phyloP scores from a whole-genome alignment of 2,329 filamentous ascomycete genomes.

The Cryphonectria nitschkei region DNA sequence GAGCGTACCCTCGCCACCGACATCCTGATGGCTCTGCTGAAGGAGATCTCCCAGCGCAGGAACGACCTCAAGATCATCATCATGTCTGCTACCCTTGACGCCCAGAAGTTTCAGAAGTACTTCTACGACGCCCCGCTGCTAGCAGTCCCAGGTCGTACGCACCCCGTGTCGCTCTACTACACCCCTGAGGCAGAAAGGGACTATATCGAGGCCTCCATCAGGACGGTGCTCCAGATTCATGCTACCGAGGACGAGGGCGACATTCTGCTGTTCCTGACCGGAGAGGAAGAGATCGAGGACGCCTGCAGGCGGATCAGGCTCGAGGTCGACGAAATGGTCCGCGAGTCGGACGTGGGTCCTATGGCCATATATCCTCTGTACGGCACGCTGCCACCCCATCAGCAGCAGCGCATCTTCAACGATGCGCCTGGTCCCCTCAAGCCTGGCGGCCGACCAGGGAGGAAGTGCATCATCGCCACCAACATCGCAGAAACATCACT shows the following conservation, averaged over 20 bases:
- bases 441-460: slow-evolving; percentile 80
- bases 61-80: slow-evolving; percentile 97
- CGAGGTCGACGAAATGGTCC: slow-evolving; percentile 87
- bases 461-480: slow-evolving; percentile 92
- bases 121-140: slow-evolving; percentile 93
- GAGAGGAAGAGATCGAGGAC: slow-evolving; percentile 98
- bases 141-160: slow-evolving; percentile 90
- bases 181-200: slow-evolving; percentile 95
- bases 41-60: slow-evolving; percentile 81
- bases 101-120: slow-evolving; percentile 96
- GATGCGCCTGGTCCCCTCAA: slow-evolving; percentile 75
- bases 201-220: slow-evolving; percentile 92
- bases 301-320: slow-evolving; percentile 88
- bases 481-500: slow-evolving; percentile 98
- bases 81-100: slow-evolving; percentile 97
- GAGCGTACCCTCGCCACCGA: slow-evolving; percentile 96
- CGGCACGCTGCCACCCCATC: slow-evolving; percentile 85
- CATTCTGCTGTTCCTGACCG: slow-evolving; percentile 91
- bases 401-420: slow-evolving; percentile 96
- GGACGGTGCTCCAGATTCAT: slow-evolving; percentile 96
- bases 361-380: slow-evolving; percentile 92
- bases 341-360: slow-evolving; percentile 89
- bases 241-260: slow-evolving; percentile 91
- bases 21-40: slow-evolving; percentile 94
- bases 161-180: slow-evolving; percentile 98